Conservation (phyloP, 371 early-diverging fungal species). For the Batkoa obscura region DNA sequence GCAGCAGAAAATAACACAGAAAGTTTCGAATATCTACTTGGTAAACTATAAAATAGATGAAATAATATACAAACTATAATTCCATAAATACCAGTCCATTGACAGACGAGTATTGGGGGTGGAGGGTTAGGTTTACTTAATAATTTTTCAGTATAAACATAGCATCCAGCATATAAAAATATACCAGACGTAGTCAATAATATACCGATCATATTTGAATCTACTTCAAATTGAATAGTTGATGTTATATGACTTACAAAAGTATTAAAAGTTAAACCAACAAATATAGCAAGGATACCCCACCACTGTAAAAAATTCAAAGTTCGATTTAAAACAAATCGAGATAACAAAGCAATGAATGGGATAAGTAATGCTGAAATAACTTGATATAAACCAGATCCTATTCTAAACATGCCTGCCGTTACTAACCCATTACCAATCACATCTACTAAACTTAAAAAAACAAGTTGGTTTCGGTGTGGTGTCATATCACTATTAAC, state of each 20-base stretch:
- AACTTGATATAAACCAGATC: background rate
- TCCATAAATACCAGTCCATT: background rate
- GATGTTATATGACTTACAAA: background rate
- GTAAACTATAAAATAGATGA: background rate
- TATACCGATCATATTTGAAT: background rate
- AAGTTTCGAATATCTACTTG: background rate
- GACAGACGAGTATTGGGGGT: background rate
- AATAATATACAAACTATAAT: background rate
- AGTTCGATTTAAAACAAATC: background rate
- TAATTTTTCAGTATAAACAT: background rate
- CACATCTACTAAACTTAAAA: background rate
- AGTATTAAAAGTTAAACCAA: background rate
- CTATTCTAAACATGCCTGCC: background rate
- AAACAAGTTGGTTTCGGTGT: background rate
- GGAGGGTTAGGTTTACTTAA: too few species aligned
- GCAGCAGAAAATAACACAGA: background rate
- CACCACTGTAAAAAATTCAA: background rate
- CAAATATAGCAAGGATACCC: background rate
- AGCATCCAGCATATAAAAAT: background rate
- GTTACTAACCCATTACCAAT: background rate
- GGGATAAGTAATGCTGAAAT: background rate
- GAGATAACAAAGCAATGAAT: background rate
- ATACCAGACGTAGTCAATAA: background rate
- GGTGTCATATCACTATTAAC: too few species aligned
- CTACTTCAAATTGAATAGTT: background rate